A percentile compares a stretch with the other conserved stretches of the same genome.
These are phyloP conservation scores for Dictyostelium brefeldianum DNA, from an alignment of 78 protist species.

Conservation along the genomic window DNA sequence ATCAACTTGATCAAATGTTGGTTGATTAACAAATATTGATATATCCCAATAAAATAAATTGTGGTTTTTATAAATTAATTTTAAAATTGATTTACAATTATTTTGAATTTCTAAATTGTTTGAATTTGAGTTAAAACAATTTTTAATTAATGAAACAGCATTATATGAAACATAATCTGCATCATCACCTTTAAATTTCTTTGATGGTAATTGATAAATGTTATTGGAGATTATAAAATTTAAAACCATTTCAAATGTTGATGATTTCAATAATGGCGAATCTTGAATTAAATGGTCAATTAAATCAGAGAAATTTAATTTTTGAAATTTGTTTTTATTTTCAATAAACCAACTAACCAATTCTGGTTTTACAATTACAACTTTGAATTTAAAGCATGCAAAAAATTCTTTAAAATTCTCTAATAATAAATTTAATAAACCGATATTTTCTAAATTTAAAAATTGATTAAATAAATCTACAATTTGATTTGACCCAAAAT, in stretches of 20 bases:
- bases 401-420: not conserved
- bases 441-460: not conserved
- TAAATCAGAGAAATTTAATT: not conserved
- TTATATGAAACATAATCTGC: not conserved
- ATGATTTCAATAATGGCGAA: not conserved
- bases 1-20: not conserved
- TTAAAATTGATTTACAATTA: not conserved
- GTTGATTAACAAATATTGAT: not conserved
- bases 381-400: not conserved
- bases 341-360: not conserved
- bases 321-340: not conserved
- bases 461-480: not conserved
- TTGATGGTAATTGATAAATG: conserved; percentile 16
- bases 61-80: not conserved
- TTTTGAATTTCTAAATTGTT: too few relatives aligned
- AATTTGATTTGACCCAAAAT: not conserved
- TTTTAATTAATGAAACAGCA: not conserved
- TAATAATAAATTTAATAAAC: not conserved
- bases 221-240: not conserved
- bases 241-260: not conserved
- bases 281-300: not conserved
- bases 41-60: not conserved
- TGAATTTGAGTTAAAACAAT: too few relatives aligned
- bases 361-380: not conserved
- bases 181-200: not conserved